A percentile compares a stretch with the other conserved stretches of the same genome.
Evolutionary conservation across 1,284 basidiomycete genomes (phyloP).

Genomic region (Trametes hirsuta): DNA sequence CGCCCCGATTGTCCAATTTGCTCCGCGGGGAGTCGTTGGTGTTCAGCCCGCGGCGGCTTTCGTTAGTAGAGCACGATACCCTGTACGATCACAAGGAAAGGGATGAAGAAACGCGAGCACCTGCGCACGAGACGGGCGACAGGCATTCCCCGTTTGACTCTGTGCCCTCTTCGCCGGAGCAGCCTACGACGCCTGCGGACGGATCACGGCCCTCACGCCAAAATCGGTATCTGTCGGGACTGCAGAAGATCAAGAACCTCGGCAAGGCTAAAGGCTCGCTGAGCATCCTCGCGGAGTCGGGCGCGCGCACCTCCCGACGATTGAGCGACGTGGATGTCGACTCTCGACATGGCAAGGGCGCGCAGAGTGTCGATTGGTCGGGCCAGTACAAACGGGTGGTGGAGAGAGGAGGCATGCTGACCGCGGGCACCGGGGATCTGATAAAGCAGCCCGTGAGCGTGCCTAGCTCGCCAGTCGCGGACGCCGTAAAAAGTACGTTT

Average conservation of each 20-base stretch:
- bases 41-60: constrained; percentile 11
- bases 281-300: constrained; percentile 21
- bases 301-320: constrained; percentile 17
- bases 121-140: constrained; percentile 2
- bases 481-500: constrained; percentile 13
- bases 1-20: constrained; percentile 37
- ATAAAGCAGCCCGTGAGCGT: constrained; percentile 22
- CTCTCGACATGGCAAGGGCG: constrained; percentile 1
- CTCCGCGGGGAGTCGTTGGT: constrained; percentile 17
- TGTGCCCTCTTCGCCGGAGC: constrained; percentile 20
- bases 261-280: constrained; percentile 37
- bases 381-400: constrained; percentile 20
- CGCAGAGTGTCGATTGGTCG: constrained; percentile 16
- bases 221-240: constrained; percentile 29
- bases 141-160: constrained; percentile 11
- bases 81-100: constrained; percentile 1
- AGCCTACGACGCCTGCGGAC: constrained; percentile 5
- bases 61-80: constrained; percentile 7
- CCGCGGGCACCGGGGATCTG: constrained; percentile 8
- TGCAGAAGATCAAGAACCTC: constrained; percentile 41
- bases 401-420: constrained; percentile 12
- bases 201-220: constrained; percentile 18
- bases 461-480: constrained; percentile 25
- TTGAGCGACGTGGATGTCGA: constrained; percentile 25
- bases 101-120: neutral